These are phyloP conservation scores for Penicillium maclennaniae DNA, from an alignment of 495 filamentous ascomycete species.

Conservation along the genomic window DNA sequence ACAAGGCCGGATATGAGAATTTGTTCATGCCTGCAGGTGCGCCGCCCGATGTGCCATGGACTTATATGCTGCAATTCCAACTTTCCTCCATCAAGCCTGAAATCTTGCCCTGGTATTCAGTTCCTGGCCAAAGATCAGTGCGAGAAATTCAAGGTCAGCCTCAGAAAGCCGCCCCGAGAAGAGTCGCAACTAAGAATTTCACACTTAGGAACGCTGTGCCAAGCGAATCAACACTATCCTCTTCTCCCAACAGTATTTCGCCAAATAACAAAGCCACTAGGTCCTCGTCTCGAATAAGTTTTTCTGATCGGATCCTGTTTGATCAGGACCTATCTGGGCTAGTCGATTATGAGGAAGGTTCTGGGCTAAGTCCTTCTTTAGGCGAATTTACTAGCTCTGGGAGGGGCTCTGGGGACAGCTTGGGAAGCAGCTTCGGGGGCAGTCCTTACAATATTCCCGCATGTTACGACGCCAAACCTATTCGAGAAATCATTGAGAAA, in stretches of 20 bases:
- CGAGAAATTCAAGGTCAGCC: neutral
- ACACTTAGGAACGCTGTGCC: neutral
- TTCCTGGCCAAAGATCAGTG: neutral
- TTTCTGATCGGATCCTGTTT: too few species aligned
- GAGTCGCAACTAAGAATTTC: too few species aligned
- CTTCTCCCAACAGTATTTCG: neutral
- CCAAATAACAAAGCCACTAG: too few species aligned
- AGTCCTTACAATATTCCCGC: neutral
- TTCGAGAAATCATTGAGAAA: conserved; percentile 26
- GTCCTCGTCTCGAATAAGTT: too few species aligned
- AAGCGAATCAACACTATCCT: neutral
- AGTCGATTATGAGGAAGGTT: too few species aligned
- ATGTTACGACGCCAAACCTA: neutral
- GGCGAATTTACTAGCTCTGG: neutral
- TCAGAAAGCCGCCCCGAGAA: neutral
- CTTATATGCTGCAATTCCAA: conserved; percentile 16
- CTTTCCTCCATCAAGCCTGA: neutral
- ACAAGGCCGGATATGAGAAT: neutral
- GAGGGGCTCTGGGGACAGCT: neutral
- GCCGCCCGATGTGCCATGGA: conserved; percentile 12
- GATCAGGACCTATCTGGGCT: too few species aligned
- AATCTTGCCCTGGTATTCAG: too few species aligned
- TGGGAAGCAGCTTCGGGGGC: too few species aligned
- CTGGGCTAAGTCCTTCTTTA: neutral
- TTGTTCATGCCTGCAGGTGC: conserved; percentile 16